phyloP scores from a whole-genome alignment of 352 stramenopile species.

The Peronospora destructor region DNA sequence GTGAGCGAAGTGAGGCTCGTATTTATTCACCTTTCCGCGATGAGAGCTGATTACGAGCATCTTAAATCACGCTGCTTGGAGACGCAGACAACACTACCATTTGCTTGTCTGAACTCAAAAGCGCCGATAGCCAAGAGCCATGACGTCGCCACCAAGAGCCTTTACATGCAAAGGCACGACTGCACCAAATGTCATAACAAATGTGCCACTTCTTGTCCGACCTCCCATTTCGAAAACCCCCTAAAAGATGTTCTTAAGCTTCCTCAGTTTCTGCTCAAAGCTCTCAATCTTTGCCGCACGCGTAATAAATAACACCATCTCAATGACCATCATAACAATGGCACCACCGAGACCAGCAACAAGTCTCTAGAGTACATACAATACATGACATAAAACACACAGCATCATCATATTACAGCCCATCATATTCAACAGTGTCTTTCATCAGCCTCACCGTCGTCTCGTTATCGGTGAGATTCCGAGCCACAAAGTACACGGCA shows the following conservation, averaged over 20 bases:
- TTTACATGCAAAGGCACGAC: conserved; percentile 28
- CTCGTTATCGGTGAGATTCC: conserved; percentile 61
- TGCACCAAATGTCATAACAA: background rate
- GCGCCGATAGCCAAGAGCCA: background rate
- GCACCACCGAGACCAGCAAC: conserved; percentile 58
- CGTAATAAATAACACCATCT: conserved; percentile 84
- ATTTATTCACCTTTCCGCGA: too few relatives aligned
- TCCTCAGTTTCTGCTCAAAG: conserved; percentile 44
- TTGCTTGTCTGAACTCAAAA: too few relatives aligned
- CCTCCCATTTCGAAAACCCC: background rate
- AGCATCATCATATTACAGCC: background rate
- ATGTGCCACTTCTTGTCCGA: background rate
- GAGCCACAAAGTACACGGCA: conserved; percentile 67
- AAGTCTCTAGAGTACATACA: conserved; percentile 35
- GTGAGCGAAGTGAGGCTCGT: too few relatives aligned
- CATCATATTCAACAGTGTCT: background rate
- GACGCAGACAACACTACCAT: too few relatives aligned
- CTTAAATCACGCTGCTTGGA: too few relatives aligned
- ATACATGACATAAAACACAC: background rate
- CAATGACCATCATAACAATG: conserved; percentile 83
- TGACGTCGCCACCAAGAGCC: conserved; percentile 2
- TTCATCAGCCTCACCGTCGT: conserved; percentile 43
- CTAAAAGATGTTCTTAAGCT: conserved; percentile 34
- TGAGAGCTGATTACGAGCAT: too few relatives aligned
- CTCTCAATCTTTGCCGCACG: conserved; percentile 60